Conservation (phyloP, 192 early-diverging fungal species). For the Gaertneriomyces sp. region DNA sequence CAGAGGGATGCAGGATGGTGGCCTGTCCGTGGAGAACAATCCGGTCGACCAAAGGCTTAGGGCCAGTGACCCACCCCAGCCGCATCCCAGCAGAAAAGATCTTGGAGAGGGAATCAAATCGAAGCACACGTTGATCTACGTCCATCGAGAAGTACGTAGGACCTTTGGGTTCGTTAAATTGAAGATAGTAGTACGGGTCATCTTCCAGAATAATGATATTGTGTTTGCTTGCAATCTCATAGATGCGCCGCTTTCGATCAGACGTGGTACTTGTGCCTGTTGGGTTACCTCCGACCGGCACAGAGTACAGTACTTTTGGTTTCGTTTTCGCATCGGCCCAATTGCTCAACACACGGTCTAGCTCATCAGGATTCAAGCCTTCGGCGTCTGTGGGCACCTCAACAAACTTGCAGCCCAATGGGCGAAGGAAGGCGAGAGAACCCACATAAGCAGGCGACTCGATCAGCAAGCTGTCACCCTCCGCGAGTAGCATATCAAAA, state of each 20-base stretch:
- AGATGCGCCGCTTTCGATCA: slow-evolving; percentile 74
- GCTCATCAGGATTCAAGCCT: slow-evolving; percentile 35
- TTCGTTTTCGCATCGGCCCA: slow-evolving; percentile 26
- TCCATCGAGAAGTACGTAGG: slow-evolving; percentile 89
- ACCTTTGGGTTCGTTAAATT: slow-evolving; percentile 51
- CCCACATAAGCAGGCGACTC: slow-evolving; percentile 54
- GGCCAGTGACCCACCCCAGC: slow-evolving; percentile 71
- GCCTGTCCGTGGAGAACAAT: slow-evolving; percentile 81
- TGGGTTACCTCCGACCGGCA: slow-evolving; percentile 88
- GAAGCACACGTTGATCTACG: slow-evolving; percentile 79
- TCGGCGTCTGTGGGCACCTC: slow-evolving; percentile 36
- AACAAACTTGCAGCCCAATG: slow-evolving; percentile 43
- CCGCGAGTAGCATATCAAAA: slow-evolving; percentile 45
- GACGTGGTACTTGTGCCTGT: slow-evolving; percentile 77
- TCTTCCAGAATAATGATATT: slow-evolving; percentile 89
- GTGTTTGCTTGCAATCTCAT: slow-evolving; percentile 69
- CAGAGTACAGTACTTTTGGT: slow-evolving; percentile 49
- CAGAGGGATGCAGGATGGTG: slow-evolving; percentile 78
- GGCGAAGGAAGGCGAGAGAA: slow-evolving; percentile 44
- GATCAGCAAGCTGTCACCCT: slow-evolving; percentile 42
- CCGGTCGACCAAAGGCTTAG: slow-evolving; percentile 65
- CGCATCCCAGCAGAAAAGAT: slow-evolving; percentile 84
- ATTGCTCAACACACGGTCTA: slow-evolving; percentile 29
- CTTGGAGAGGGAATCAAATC: slow-evolving; percentile 92
- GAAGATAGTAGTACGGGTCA: slow-evolving; percentile 93